Base-by-base conservation (phyloP, 306 rosid genomes). In the Trichosanthes truncata region DNA sequence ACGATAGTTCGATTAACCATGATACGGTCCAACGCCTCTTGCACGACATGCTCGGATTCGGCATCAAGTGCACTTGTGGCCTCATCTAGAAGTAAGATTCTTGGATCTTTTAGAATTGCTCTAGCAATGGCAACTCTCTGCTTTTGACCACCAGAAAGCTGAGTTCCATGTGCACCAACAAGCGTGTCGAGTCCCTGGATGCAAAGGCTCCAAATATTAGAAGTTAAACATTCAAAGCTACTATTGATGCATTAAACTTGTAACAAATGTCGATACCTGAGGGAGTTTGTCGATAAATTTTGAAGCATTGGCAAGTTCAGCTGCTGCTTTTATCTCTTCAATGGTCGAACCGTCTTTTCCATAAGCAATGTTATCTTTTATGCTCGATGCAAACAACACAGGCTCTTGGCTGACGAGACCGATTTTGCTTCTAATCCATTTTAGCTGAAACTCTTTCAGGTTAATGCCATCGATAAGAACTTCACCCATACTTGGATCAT, bases 361-460 rank as follows among this genome's bases (percentile, higher is more conserved):
- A 80, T 93, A 90, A 20, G 89, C 91, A 33, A 93, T 91, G 62
- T 93, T 93, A 45, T 93, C 98, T 78, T 67, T 87, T 80, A 93
- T 93, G 83, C 93, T 93, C 4, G 88, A 82, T 35, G 90, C 13
- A 83, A 93, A 93, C 38, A 91, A 83, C 63, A 87, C 84, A 0
- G 98, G 97, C 78, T 93, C 97, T 82, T 93, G 97, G 85, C 96
- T 87, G 31, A 93, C 97, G 8, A 93, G 85, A 35, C 93, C 89
- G 15, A 93, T 91, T 85, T 93, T 88, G 83, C 86, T 86, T 82
- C 97, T 84, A 67, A 93, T 88, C 97, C 98, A 93, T 83, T 89
- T 93, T 80, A 91, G 86, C 41, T 85, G 91, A 82, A 87, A 86
- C 36, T 90, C 89, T 84, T 80, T 91, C 21, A 93, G 84, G 82